Base-by-base conservation (phyloP, 2,329 filamentous ascomycete genomes). In the Xylariaceae sp. region DNA sequence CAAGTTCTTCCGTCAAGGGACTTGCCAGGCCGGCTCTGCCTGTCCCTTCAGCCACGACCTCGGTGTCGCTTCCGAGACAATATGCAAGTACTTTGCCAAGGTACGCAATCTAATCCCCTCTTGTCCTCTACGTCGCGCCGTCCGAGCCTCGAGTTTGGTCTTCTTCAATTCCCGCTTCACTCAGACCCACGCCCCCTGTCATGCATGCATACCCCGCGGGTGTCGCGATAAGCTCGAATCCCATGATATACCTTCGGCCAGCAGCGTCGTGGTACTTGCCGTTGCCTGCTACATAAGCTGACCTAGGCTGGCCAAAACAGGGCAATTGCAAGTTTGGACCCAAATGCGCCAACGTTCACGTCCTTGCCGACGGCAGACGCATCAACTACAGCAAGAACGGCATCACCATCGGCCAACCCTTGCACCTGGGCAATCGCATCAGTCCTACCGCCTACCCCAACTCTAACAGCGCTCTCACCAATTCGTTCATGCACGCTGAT, bases 51-150 rank as follows among this genome's bases (percentile, higher is more conserved):
- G 91, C 64, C 94, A 99, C 75, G 93, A 95, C 59, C 85, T 94
- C 59, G 89, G 94, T 68, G 82, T 86, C 31, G 84, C 91, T 39
- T 83, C 88, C 47, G 90, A 97, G 70, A 92, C 89, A 56, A 85
- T 95, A 60, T 99, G 94, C 86, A 99, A 97, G 75, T 99, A 97
- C 75, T 99, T 97, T 71, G 89, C 92, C 67, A 99, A 97, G 87
- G 91, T 96, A 76, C 64, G 76, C 61, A 52, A 57, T 34, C 38
- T 43, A n/a, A 40, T 5, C 22, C 22, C 22, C 22, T 28, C 22
- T 28, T 28, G 22, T 28, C 22, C 22, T 28, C 22, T 28, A 28
- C 22, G 22, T 28, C 4, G 22, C 7, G 22, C 22, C 7, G 22
- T 28, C 22, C 22, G 22, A 28, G 22, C 22, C 22, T 28, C 22